Evolutionary conservation across 495 filamentous ascomycete genomes (phyloP).

Genomic region (Bathelium albidoporum): DNA sequence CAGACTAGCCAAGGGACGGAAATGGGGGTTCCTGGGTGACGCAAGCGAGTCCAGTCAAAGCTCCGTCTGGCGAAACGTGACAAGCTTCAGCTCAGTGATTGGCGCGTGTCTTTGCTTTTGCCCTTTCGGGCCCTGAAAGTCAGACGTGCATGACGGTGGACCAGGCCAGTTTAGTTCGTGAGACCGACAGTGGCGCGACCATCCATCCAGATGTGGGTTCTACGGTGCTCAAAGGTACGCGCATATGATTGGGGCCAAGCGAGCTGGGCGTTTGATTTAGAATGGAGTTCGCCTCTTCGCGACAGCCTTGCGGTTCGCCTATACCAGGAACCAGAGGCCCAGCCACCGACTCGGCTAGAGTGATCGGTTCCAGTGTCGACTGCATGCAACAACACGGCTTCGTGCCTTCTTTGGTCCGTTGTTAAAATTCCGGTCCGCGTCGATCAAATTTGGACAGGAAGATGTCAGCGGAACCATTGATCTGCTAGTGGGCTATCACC

Average conservation of each 20-base stretch:
- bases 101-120: background rate
- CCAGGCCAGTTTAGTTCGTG: background rate
- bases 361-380: background rate
- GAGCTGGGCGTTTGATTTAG: background rate
- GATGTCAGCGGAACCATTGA: background rate
- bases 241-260: background rate
- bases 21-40: background rate
- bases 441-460: background rate
- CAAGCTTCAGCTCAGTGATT: background rate
- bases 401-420: background rate
- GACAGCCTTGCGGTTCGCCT: background rate
- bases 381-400: background rate
- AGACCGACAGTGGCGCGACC: background rate
- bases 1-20: background rate
- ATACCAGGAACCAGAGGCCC: background rate
- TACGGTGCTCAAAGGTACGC: background rate
- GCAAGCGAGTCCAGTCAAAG: background rate
- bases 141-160: background rate
- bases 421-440: background rate
- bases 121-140: background rate
- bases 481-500: background rate
- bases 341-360: background rate
- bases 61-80: constrained; percentile 1
- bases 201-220: background rate
- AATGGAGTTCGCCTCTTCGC: background rate